These are phyloP conservation scores for Grammothele lineata DNA, from an alignment of 768 basidiomycete genomes.

Conservation along the genomic window DNA sequence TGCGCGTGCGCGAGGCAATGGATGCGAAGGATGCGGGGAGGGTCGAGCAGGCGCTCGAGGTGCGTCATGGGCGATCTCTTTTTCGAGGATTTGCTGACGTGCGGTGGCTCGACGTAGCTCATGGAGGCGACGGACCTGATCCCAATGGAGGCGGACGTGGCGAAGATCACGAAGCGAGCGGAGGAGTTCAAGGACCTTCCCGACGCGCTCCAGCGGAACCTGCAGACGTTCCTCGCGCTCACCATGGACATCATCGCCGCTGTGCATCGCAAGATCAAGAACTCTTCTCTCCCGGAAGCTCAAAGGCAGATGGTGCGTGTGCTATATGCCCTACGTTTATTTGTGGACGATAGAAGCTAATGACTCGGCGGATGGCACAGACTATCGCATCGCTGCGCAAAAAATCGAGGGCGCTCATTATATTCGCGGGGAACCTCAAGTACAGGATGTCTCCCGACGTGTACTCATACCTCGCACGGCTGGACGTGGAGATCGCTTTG, in stretches of 20 bases:
- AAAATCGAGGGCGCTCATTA: constrained; percentile 82
- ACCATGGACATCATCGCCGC: constrained; percentile 91
- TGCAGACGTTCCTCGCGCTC: constrained; percentile 82
- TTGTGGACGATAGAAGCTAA: too few relatives aligned
- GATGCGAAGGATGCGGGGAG: constrained; percentile 68
- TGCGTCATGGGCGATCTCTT: constrained; percentile 32
- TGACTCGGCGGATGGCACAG: too few relatives aligned
- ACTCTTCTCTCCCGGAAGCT: constrained; percentile 65
- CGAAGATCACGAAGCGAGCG: constrained; percentile 77
- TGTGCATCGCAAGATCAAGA: constrained; percentile 75
- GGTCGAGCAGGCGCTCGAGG: constrained; percentile 78
- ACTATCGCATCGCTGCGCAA: constrained; percentile 63
- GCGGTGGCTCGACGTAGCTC: constrained; percentile 43
- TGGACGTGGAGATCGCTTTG: constrained; percentile 84
- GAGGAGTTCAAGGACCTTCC: constrained; percentile 88
- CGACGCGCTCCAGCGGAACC: constrained; percentile 82
- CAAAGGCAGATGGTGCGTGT: constrained; percentile 69
- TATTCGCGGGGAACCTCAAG: constrained; percentile 83
- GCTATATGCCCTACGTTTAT: constrained; percentile 6
- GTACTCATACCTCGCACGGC: constrained; percentile 79
- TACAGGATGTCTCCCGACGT: constrained; percentile 90
- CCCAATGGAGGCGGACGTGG: constrained; percentile 81
- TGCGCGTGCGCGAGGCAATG: constrained; percentile 79
- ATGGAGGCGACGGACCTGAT: constrained; percentile 86
- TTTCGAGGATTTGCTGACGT: background rate